These are phyloP conservation scores for Pseudonectria foliicola DNA, from an alignment of 2,329 filamentous ascomycete genomes.

Conservation along the genomic window DNA sequence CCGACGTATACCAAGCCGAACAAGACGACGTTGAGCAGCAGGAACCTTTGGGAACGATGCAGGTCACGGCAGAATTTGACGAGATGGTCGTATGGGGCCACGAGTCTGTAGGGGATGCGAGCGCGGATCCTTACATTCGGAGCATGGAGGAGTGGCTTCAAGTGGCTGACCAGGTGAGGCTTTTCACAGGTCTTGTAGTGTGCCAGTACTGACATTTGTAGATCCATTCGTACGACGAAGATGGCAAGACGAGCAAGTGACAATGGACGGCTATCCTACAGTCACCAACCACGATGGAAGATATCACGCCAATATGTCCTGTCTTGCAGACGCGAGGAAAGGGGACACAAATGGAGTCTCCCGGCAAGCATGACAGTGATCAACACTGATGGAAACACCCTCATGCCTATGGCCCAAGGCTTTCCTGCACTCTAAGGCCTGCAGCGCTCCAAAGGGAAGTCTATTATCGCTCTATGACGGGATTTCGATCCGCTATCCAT, in stretches of 20 bases:
- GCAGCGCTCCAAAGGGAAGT: too few species aligned
- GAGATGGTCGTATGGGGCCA: constrained; percentile 80
- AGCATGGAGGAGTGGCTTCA: constrained; percentile 74
- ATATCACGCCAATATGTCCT: too few species aligned
- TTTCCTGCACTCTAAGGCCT: too few species aligned
- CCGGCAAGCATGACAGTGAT: too few species aligned
- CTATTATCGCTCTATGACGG: too few species aligned
- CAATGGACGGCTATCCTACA: not conserved
- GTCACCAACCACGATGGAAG: too few species aligned
- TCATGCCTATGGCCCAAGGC: too few species aligned
- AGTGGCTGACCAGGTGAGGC: constrained; percentile 59
- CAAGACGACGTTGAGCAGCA: constrained; percentile 32
- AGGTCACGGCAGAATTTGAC: constrained; percentile 62
- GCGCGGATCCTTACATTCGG: constrained; percentile 63
- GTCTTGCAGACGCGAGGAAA: too few species aligned
- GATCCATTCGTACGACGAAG: constrained; percentile 16
- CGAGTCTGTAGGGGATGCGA: constrained; percentile 55
- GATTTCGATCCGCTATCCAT: too few species aligned
- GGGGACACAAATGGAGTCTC: too few species aligned
- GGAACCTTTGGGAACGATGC: constrained; percentile 43
- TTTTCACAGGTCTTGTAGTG: not conserved
- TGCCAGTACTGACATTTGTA: constrained; percentile 6
- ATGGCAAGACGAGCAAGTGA: not conserved
- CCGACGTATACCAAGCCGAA: constrained; percentile 8
- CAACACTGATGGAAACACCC: too few species aligned